Percentiles rank a stretch among this genome's conserved stretches.
phyloP scores from a whole-genome alignment of 2,329 filamentous ascomycete genomes.

The Ascochyta rabiei region DNA sequence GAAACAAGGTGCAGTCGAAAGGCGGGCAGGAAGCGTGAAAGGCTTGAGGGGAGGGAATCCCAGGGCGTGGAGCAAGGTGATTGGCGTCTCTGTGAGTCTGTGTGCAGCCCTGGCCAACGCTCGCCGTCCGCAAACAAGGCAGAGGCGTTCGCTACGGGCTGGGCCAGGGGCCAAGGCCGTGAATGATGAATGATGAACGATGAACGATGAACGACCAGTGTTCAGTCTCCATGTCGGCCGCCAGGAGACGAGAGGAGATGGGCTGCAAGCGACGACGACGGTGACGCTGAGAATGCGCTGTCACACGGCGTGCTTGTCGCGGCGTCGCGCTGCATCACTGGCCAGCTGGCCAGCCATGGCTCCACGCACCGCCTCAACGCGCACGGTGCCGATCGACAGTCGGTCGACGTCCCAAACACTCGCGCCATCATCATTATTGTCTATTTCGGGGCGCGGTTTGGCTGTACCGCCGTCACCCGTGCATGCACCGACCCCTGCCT shows the following conservation, averaged over 20 bases:
- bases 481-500: slow-evolving; percentile 19
- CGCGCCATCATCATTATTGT: slow-evolving; percentile 27
- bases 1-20: slow-evolving; percentile 16
- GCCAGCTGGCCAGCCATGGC: slow-evolving; percentile 22
- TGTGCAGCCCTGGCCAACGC: slow-evolving; percentile 11
- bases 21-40: slow-evolving; percentile 20
- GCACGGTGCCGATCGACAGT: slow-evolving; percentile 28
- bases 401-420: slow-evolving; percentile 33
- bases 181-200: neutral
- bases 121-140: slow-evolving; percentile 12
- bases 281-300: slow-evolving; percentile 12
- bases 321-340: slow-evolving; percentile 19
- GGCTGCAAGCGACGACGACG: neutral
- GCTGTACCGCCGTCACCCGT: slow-evolving; percentile 32
- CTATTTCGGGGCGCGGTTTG: slow-evolving; percentile 38
- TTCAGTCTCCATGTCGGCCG: neutral
- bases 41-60: neutral
- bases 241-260: too few relatives aligned
- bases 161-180: neutral
- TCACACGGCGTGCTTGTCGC: slow-evolving; percentile 7
- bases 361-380: slow-evolving; percentile 19
- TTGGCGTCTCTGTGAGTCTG: neutral
- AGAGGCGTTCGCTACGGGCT: slow-evolving; percentile 12
- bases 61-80: slow-evolving; percentile 1
- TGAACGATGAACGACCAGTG: neutral